A percentile compares a stretch with the other conserved stretches of the same genome.
These are phyloP conservation scores for Tolypocladium cylindrosporum DNA, from an alignment of 2,329 filamentous ascomycete species.

Conservation along the genomic window DNA sequence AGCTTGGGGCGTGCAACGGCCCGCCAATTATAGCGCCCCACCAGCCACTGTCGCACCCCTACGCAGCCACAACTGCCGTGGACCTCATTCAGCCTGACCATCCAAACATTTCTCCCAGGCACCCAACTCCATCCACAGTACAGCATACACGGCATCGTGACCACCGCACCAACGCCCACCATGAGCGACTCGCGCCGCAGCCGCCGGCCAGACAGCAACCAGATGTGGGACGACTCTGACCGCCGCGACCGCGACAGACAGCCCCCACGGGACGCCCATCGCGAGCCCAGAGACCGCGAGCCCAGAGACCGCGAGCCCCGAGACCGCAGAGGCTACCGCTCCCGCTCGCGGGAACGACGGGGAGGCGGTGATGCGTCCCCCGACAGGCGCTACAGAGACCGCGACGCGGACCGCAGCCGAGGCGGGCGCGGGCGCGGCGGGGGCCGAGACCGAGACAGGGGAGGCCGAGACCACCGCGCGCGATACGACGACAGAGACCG, in stretches of 20 bases:
- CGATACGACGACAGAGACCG: constrained; percentile 9
- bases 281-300: constrained; percentile 13
- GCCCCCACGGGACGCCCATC: constrained; percentile 10
- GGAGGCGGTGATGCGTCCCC: constrained; percentile 7
- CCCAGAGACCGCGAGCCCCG: constrained; percentile 19
- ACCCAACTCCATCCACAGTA: background rate
- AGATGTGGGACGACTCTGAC: constrained; percentile 50
- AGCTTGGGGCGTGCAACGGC: constrained; percentile 9
- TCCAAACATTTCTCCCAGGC: background rate
- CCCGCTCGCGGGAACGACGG: constrained; percentile 21
- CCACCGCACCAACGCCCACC: background rate
- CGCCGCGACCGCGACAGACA: constrained; percentile 25
- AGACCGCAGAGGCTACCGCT: constrained; percentile 15
- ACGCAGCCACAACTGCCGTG: constrained; percentile 11
- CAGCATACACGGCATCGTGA: background rate
- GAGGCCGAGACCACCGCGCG: constrained; percentile 3
- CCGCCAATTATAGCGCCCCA: constrained; percentile 10
- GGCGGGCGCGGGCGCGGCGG: constrained; percentile 9
- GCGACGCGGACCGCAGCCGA: constrained; percentile 2
- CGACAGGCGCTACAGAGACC: constrained; percentile 4
- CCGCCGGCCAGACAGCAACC: constrained; percentile 39
- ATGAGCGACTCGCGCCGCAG: constrained; percentile 24
- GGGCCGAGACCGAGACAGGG: constrained; percentile 11
- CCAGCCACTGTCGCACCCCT: background rate
- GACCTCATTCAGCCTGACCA: background rate